Percentiles rank a stretch among this genome's conserved stretches.
These are phyloP conservation scores for Phyllostachys edulis DNA, from an alignment of 176 grass and related monocot genomes.

Conservation along the genomic window DNA sequence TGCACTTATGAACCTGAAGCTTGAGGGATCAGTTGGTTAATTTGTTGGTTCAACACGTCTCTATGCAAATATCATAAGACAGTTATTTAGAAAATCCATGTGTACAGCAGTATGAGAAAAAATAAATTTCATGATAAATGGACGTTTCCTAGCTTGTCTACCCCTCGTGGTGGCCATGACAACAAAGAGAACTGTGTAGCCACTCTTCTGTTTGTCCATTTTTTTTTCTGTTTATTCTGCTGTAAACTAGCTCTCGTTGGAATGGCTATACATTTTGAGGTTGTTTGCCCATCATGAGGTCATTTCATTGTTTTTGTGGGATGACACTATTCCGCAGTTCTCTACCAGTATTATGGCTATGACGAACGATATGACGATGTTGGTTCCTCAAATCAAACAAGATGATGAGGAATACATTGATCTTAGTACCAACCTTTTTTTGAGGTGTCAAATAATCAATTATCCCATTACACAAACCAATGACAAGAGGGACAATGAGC, in stretches of 20 bases:
- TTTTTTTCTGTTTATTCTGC: slow-evolving; percentile 37
- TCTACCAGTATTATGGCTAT: too few species aligned
- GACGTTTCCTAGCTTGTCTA: slow-evolving; percentile 1
- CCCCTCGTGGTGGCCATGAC: background rate
- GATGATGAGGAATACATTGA: too few species aligned
- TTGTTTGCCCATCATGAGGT: too few species aligned
- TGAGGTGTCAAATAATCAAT: too few species aligned
- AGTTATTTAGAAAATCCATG: slow-evolving; percentile 22
- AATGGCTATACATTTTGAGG: background rate
- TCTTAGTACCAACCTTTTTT: too few species aligned
- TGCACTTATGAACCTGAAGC: slow-evolving; percentile 94
- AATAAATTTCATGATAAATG: slow-evolving; percentile 27
- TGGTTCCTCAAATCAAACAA: too few species aligned
- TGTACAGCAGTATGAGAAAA: slow-evolving; percentile 48
- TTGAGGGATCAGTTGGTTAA: slow-evolving; percentile 97
- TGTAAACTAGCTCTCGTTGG: slow-evolving; percentile 35
- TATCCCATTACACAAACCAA: too few species aligned
- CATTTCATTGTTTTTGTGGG: background rate
- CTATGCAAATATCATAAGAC: background rate
- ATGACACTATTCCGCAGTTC: too few species aligned
- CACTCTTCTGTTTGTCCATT: background rate
- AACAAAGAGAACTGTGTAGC: background rate
- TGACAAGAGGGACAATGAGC: too few species aligned
- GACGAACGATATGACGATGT: too few species aligned
- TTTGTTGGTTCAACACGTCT: background rate